Base-by-base conservation (phyloP, 225 moss, liverwort and hornwort species). In the Takakia lepidozioides region DNA sequence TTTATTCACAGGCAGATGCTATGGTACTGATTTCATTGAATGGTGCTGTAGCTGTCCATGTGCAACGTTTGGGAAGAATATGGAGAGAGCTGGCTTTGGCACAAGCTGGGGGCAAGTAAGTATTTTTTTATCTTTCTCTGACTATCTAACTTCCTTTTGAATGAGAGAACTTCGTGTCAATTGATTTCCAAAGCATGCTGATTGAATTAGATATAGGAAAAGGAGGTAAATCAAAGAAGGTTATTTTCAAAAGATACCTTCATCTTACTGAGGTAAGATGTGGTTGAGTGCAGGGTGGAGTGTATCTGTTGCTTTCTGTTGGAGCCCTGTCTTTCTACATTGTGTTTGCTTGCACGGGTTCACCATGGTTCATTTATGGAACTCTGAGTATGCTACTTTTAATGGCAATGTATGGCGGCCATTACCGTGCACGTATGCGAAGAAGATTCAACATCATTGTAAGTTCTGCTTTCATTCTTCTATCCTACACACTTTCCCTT, bases 41-140 rank as follows among this genome's bases (percentile, higher is more conserved):
- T n/a, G n/a, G n/a, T n/a, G n/a, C n/a, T 79, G 74, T 66, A 79
- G 74, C 63, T 79, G 73, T 63, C 79, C 74, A 2, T 79, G 79
- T 69, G 69, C 66, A 38, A 79, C 79, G 10, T 79, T 79, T 79
- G 79, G 79, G 44, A 74, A 57, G 13, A 79, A 79, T 29, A 74
- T 79, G 79, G 73, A 79, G 60, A 65, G 79, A 43, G 69, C 79
- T 49, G 79, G 79, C 18, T 79, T 79, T 63, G 79, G 79, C 46
- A 79, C 79, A 59, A 73, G 79, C 57, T 79, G 63, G 69, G 63
- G 65, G 57, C 79, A 79, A 60, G 79, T 79, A 79, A 64, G 62
- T 44, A 25, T 24, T 38, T 10, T 20, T 36, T 48, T 58, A 48
- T 36, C 17, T 50, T 36, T 26, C 19, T 18, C 21, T 5, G 25